Evolutionary conservation across 2,329 filamentous ascomycete species (phyloP).

Genomic region (Thielaviopsis populi): DNA sequence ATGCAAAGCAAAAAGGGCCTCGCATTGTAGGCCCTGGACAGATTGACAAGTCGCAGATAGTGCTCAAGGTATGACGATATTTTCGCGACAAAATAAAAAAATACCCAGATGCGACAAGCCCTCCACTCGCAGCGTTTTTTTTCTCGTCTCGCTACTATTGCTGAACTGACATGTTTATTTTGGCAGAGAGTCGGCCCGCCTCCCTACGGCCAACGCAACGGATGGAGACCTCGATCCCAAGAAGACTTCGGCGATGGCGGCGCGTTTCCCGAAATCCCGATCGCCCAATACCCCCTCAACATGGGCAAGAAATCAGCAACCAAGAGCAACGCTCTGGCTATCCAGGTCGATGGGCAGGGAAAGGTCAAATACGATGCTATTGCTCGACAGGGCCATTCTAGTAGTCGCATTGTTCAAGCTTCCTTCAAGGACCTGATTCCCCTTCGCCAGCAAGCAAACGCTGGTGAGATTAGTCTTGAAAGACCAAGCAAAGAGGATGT

Average conservation of each 20-base stretch:
- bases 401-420: conserved; percentile 74
- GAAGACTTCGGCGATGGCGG: conserved; percentile 96
- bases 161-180: conserved; percentile 10
- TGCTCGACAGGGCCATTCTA: conserved; percentile 72
- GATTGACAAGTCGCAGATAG: conserved; percentile 72
- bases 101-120: neutral
- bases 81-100: neutral
- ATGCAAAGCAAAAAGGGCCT: conserved; percentile 62
- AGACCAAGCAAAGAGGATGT: conserved; percentile 77
- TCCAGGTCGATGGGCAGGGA: conserved; percentile 80
- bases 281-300: conserved; percentile 89
- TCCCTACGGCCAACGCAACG: conserved; percentile 68
- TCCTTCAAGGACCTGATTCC: conserved; percentile 97
- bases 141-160: too few species aligned
- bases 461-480: conserved; percentile 77
- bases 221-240: conserved; percentile 76
- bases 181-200: conserved; percentile 63
- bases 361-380: conserved; percentile 96
- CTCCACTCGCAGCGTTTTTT: neutral
- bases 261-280: conserved; percentile 82
- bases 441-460: conserved; percentile 78
- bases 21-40: conserved; percentile 67
- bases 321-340: conserved; percentile 73
- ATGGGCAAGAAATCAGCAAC: conserved; percentile 71
- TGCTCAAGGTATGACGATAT: conserved; percentile 45